Conservation (phyloP, 139 green algal genomes). For the Picochlorum sp. region DNA sequence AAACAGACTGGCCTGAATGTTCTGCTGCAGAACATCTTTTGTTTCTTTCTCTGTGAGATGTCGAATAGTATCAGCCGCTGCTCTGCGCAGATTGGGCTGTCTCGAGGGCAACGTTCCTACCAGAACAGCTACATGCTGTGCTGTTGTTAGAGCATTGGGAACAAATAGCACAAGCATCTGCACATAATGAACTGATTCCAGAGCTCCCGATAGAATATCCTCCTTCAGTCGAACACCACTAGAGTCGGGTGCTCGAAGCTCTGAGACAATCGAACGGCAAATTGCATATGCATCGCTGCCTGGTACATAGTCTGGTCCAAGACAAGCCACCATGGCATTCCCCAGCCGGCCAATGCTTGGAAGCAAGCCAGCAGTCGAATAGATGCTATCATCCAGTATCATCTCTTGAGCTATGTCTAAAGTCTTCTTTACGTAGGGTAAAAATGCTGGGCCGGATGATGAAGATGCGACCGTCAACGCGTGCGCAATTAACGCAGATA, state of each 20-base stretch:
- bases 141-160: slow-evolving; percentile 60
- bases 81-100: slow-evolving; percentile 63
- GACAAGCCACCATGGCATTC: slow-evolving; percentile 78
- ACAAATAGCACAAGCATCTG: slow-evolving; percentile 93
- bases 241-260: slow-evolving; percentile 23
- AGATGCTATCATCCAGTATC: slow-evolving; percentile 40
- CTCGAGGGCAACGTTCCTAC: slow-evolving; percentile 51
- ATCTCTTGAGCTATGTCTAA: slow-evolving; percentile 14
- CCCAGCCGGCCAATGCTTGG: slow-evolving; percentile 58
- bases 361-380: slow-evolving; percentile 40
- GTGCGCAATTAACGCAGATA: slow-evolving; percentile 52
- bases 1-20: slow-evolving; percentile 69
- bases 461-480: slow-evolving; percentile 63
- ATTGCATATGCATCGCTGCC: slow-evolving; percentile 52
- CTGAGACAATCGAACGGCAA: slow-evolving; percentile 48
- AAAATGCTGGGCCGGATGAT: slow-evolving; percentile 62
- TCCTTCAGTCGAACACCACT: slow-evolving; percentile 9
- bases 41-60: slow-evolving; percentile 78
- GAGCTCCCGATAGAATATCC: slow-evolving; percentile 39
- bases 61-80: slow-evolving; percentile 74
- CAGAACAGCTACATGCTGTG: slow-evolving; percentile 58
- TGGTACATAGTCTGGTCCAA: slow-evolving; percentile 77
- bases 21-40: slow-evolving; percentile 27
- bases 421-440: slow-evolving; percentile 48
- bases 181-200: slow-evolving; percentile 79